Base-by-base conservation (phyloP, 163 green algal genomes). In the Prototheca cutis region DNA sequence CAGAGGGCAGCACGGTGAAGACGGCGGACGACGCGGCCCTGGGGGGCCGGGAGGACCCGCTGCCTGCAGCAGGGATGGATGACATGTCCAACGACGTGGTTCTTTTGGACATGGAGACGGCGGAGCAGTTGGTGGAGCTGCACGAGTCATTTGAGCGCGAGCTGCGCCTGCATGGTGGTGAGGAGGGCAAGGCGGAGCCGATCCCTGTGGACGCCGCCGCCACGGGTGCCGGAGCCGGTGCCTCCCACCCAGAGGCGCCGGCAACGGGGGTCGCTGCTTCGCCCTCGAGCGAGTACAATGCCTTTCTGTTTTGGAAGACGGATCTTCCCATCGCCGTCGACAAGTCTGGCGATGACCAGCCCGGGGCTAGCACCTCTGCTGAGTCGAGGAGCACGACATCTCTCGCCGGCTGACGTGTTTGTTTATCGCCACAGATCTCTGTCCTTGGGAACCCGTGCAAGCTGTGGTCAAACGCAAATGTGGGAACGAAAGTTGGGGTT, bases 61-160 rank as follows among this genome's bases (percentile, higher is more conserved):
- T 45, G 36, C 13, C 36, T 15, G 36, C 36, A 17, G 42, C 42
- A 21, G 42, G 25, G 18, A 47, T 55, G 23, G 40, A 31, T 25
- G 68, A 76, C 49, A 71, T 76, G 68, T 30, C 51, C 15, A 51
- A 66, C 47, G 68, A 76, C 31, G 68, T 52, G 1, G 68, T 76
- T 23, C 48, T 76, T 34, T 52, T 68, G 32, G 62, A 69, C 32
- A 53, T 59, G 30, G 66, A 66, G 4, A 49, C 53, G 6, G 58
- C 55, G n/a, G 62, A 71, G 33, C 56, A 65, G 33, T 55, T 75
- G 55, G 40, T 75, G 28, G 32, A 18, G 3, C 49, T 75, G 28
- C 30, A 34, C 28, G 54, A 48, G 19, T 15, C 31, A 6, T 25
- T 60, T 15, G 54, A 49, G 54, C 19, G 40, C 28, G 23, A 13